Evolutionary conservation across 805 yeast genomes (phyloP), one percentile per base, ranked within the genome.

Genomic region (Debaryomyces hansenii): DNA sequence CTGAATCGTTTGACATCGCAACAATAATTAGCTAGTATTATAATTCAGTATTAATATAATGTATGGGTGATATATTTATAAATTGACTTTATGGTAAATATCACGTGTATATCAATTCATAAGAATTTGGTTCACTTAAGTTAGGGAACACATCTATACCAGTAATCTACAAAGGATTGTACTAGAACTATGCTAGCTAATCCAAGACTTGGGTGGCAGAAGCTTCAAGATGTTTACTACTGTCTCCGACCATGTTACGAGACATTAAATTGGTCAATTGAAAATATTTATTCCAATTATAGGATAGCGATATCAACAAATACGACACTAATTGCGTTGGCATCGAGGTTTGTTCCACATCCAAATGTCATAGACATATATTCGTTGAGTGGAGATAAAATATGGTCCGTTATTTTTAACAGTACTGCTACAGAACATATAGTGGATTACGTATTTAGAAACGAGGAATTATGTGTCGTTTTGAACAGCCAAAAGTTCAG

Each of bases 151-250:
- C 2, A 2, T 24, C 27, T 24, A 24, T 24, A 24, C 10, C 27
- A 24, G 7, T 24, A 24, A 24, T 24, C 2, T 24, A 24, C 27
- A 24, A 4, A 24, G 10, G 2, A 24, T 24, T 24, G 27, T 24
- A 24, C 5, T 24, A 2, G 10, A 14, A 24, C 40, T n/a, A 59
- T 60, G 63, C 53, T 56, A 29, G 51, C 70, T 2, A 70, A 63
- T 53, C 81, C 80, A 10, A 71, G 77, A 53, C 59, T 75, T 50
- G 77, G 77, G 37, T 90, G 97, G 97, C 96, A 90, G 62, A 77
- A 84, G 52, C 74, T 90, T 15, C 83, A 80, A 44, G 81, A 82
- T 62, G 85, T 81, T 8, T 88, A 79, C 61, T 90, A 89, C 54
- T 71, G 86, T 45, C 73, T 77, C 14, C 64, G 84, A 45, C 76